Evolutionary conservation across 306 rosid species (phyloP).

Genomic region (Casuarina equisetifolia): DNA sequence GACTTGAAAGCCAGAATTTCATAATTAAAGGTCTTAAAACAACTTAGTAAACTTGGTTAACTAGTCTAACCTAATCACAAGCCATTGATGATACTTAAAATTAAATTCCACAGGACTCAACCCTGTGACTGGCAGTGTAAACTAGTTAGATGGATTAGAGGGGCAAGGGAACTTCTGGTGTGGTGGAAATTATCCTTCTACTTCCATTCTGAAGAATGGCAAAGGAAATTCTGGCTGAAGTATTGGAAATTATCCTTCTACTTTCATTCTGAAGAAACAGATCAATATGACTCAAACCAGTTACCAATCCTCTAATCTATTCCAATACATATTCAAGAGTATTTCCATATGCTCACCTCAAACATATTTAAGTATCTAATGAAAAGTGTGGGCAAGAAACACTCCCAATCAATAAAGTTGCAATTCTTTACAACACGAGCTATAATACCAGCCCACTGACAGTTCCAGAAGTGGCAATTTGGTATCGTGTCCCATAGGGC

Average conservation of each 20-base stretch:
- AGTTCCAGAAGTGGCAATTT: slow-evolving; percentile 97
- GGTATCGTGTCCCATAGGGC: slow-evolving; percentile 86
- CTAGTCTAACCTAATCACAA: background rate
- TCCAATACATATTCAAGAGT: slow-evolving; percentile 22
- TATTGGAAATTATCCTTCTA: slow-evolving; percentile 2
- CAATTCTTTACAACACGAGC: slow-evolving; percentile 89
- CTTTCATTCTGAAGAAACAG: slow-evolving; percentile 11
- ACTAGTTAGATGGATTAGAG: too few relatives aligned
- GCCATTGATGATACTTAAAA: background rate
- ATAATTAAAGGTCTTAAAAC: background rate
- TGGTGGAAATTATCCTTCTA: too few relatives aligned
- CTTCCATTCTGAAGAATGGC: too few relatives aligned
- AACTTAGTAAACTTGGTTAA: background rate
- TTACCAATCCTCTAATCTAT: slow-evolving; percentile 11
- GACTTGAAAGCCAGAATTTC: background rate
- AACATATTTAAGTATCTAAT: slow-evolving; percentile 90
- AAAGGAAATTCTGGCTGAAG: too few relatives aligned
- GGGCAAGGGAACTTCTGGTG: too few relatives aligned
- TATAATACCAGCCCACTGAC: slow-evolving; percentile 93
- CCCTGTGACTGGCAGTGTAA: too few relatives aligned
- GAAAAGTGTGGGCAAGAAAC: slow-evolving; percentile 80
- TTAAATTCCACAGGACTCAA: too few relatives aligned
- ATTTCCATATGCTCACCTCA: slow-evolving; percentile 65
- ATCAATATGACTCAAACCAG: background rate
- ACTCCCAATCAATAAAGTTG: slow-evolving; percentile 74